Percentiles rank a stretch among this genome's conserved stretches.
Conservation (phyloP, 306 rosid species). For the Ammopiptanthus mongolicus region DNA sequence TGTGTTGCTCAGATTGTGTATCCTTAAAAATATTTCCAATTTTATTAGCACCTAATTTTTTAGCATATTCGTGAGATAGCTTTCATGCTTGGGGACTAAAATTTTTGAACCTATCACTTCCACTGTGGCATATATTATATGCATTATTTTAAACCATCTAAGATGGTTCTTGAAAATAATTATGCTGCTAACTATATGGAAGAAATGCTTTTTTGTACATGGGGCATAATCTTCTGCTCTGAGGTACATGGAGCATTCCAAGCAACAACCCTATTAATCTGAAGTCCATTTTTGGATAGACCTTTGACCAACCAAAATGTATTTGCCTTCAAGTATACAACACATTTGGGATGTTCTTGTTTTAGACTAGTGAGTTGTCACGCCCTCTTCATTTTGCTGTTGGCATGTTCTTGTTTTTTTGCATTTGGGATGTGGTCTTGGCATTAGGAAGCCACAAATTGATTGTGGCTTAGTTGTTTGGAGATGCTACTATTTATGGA, state of each 20-base stretch:
- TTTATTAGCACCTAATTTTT: conserved; percentile 56
- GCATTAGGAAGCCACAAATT: too few species aligned
- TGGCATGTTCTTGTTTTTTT: too few species aligned
- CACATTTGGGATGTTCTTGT: too few species aligned
- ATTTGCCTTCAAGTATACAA: conserved; percentile 75
- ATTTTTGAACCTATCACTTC: conserved; percentile 6
- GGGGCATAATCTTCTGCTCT: background rate
- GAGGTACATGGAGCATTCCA: conserved; percentile 55
- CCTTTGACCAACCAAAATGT: conserved; percentile 70
- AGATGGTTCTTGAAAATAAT: conserved; percentile 1
- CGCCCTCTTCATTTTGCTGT: too few species aligned
- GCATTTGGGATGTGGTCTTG: too few species aligned
- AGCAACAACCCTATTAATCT: conserved; percentile 69
- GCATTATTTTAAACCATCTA: conserved; percentile 1
- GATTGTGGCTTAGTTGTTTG: too few species aligned
- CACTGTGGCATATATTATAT: too few species aligned
- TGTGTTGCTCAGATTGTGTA: conserved; percentile 97
- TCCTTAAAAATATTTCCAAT: too few species aligned
- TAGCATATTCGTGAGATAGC: background rate
- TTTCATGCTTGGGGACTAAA: background rate
- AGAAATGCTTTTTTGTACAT: conserved; percentile 3
- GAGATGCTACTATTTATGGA: too few species aligned
- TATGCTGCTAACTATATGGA: background rate
- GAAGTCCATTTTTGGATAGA: conserved; percentile 78
- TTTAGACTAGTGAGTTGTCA: too few species aligned